These are phyloP conservation scores for Kernera saxatilis DNA, from an alignment of 345 rosid genomes.

Conservation along the genomic window DNA sequence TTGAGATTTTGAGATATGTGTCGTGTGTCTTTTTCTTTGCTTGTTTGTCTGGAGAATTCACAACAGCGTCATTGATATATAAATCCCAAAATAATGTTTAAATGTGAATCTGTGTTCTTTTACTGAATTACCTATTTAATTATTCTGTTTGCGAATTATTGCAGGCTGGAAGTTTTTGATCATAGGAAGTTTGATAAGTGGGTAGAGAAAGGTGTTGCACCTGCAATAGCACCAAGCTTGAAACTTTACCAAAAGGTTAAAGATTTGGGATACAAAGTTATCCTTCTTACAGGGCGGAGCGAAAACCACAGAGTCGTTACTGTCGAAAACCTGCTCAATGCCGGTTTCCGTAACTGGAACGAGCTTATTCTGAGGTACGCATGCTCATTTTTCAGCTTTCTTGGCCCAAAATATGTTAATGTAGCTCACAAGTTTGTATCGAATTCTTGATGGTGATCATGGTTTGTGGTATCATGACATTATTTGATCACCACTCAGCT, in stretches of 20 bases:
- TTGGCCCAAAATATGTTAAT: not conserved
- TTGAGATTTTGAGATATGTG: not conserved
- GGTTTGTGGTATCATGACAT: not conserved
- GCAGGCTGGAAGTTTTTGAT: constrained; percentile 67
- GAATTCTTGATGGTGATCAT: not conserved
- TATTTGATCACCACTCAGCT: too few species aligned
- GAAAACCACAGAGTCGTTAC: constrained; percentile 58
- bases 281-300: constrained; percentile 73
- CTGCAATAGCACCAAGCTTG: constrained; percentile 66
- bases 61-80: not conserved
- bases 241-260: constrained; percentile 56
- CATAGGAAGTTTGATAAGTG: constrained; percentile 59
- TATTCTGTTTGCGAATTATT: constrained; percentile 20
- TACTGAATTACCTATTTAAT: not conserved
- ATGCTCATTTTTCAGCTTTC: not conserved
- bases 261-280: constrained; percentile 62
- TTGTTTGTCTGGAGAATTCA: not conserved
- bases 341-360: constrained; percentile 73
- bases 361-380: constrained; percentile 75
- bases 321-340: constrained; percentile 51
- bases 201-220: constrained; percentile 73
- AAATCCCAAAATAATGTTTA: not conserved
- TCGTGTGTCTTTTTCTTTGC: not conserved
- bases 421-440: not conserved
- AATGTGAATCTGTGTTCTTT: not conserved